Evolutionary conservation across 768 basidiomycete genomes (phyloP), one percentile per base, ranked within the genome.

Genomic region (Suillus decipiens): DNA sequence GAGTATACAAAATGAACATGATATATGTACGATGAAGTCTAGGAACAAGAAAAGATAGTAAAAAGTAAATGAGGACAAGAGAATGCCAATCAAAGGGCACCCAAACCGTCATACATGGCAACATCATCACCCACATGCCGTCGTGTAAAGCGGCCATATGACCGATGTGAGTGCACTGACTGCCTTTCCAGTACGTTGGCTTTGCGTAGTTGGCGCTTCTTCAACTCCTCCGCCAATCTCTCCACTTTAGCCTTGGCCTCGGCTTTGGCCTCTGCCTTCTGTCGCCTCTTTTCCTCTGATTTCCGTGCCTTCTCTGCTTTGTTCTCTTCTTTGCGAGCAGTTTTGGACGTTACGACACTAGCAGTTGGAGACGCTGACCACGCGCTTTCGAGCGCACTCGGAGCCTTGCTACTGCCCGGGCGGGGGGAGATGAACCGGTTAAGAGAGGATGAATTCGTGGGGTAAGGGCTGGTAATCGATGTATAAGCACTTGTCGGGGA

Each of bases 221-320:
- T 81, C 64, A 84, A 74, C 54, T 82, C 76, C 61, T 74, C 69
- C n/a, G 83, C 82, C 37, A 84, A 73, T 58, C 76, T 76, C 62
- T 81, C 79, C 37, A 72, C 73, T 66, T 72, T 77, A 60, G 76
- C 76, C 39, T 76, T 75, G 55, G 76, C 71, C 59, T 79, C 75
- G 11, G 79, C 78, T 31, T 77, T 75, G 60, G 77, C 73, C 59
- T 79, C 75, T 8, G 80, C 78, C 73, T 80, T 82, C 64, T 78
- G 77, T 72, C 74, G 72, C 65, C 61, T 69, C 70, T 81, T 80
- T 53, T 79, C 78, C 61, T 81, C 78, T 28, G 76, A 78, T 71
- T 78, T 84, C 61, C 73, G 73, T 65, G 67, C 70, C 71, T 81
- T 84, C 66, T 76, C 72, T 62, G 83, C 84, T 48, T 71, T 69